Evolutionary conservation across 2,329 filamentous ascomycete species (phyloP).

Genomic region (Chrysosphaeria jannelii): DNA sequence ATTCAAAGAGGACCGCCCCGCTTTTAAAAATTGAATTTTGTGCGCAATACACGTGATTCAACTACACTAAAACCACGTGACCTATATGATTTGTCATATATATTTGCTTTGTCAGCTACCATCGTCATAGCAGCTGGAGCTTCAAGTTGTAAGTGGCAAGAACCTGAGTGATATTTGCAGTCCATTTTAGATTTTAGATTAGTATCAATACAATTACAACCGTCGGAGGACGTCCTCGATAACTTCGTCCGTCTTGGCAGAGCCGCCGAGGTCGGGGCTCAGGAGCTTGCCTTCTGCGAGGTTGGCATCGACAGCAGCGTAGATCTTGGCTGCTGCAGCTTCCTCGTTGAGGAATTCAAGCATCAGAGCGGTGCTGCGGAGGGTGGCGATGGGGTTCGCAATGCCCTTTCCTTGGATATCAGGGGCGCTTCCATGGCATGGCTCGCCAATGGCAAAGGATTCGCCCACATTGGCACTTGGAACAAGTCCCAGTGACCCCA

Average conservation of each 20-base stretch:
- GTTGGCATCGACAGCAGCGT: conserved; percentile 72
- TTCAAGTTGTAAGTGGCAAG: no score
- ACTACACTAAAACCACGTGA: no score
- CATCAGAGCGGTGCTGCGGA: conserved; percentile 79
- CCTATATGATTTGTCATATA: no score
- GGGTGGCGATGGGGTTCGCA: conserved; percentile 86
- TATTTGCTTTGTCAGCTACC: no score
- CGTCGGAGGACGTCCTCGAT: conserved; percentile 62
- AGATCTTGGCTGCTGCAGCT: conserved; percentile 64
- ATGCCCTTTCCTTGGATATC: conserved; percentile 85
- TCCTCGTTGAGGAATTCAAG: conserved; percentile 81
- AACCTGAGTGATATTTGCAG: no score
- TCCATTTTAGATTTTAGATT: no score
- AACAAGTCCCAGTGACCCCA: conserved; percentile 74
- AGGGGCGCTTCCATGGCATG: conserved; percentile 84
- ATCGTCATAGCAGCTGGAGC: no score
- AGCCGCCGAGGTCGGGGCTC: conserved; percentile 73
- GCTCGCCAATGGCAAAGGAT: conserved; percentile 85
- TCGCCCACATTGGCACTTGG: conserved; percentile 89
- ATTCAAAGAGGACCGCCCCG: no score
- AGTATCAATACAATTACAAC: conserved; percentile 21
- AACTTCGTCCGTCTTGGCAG: conserved; percentile 60
- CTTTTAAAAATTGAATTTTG: no score
- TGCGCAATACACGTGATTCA: no score
- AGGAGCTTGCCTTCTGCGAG: conserved; percentile 56